Conservation (phyloP, 208 protist genomes). For the Lotmaria passim region DNA sequence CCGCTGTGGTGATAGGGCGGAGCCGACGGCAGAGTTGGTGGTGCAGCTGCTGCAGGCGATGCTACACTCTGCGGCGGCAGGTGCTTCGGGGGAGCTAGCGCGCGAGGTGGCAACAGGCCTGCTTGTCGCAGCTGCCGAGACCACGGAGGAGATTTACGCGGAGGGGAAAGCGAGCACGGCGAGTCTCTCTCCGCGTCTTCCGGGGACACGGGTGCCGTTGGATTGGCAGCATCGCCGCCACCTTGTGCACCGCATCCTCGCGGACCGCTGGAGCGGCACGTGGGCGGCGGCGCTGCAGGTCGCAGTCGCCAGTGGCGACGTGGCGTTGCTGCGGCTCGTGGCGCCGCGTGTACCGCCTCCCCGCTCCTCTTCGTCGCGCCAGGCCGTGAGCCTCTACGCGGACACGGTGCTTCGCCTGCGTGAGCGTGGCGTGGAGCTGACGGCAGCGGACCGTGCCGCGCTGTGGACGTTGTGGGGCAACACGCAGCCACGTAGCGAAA, state of each 20-base stretch:
- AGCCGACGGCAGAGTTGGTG: constrained; percentile 55
- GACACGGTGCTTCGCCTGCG: constrained; percentile 21
- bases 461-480: constrained; percentile 30
- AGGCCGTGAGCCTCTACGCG: constrained; percentile 42
- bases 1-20: constrained; percentile 50
- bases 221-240: constrained; percentile 40
- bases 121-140: constrained; percentile 11
- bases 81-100: background rate
- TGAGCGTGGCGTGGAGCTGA: constrained; percentile 23
- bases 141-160: background rate
- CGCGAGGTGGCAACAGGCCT: constrained; percentile 22
- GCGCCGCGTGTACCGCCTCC: constrained; percentile 39
- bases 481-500: background rate
- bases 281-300: constrained; percentile 72
- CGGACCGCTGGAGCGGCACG: constrained; percentile 64
- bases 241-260: constrained; percentile 37
- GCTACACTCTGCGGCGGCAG: constrained; percentile 13
- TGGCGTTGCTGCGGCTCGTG: constrained; percentile 42
- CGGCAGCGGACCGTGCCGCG: constrained; percentile 36
- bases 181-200: background rate
- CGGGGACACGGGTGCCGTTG: constrained; percentile 42
- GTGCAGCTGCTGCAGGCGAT: constrained; percentile 54
- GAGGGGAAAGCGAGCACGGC: background rate
- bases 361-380: too few relatives aligned
- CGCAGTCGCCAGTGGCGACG: constrained; percentile 44